Conservation (phyloP, 306 rosid genomes). For the Quillaja saponaria region DNA sequence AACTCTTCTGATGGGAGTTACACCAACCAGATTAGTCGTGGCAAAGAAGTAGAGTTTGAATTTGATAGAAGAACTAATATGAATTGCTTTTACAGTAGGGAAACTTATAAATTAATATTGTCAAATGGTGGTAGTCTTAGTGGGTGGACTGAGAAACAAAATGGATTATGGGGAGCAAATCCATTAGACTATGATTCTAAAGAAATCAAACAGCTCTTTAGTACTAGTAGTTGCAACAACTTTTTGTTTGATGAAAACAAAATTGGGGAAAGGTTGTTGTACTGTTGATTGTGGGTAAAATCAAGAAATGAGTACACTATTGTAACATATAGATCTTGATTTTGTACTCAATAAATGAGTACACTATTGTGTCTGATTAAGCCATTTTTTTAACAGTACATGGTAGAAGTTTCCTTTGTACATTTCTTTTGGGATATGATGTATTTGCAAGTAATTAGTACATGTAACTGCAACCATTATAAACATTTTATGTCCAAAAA, state of each 20-base stretch:
- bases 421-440: no score
- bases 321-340: constrained; percentile 13
- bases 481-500: no score
- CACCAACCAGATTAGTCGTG: constrained; percentile 31
- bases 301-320: constrained; percentile 36
- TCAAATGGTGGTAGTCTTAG: constrained; percentile 23
- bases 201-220: constrained; percentile 66
- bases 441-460: no score
- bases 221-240: constrained; percentile 45
- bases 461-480: no score
- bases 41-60: constrained; percentile 33
- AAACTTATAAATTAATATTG: constrained; percentile 38
- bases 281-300: constrained; percentile 48
- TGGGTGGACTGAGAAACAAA: constrained; percentile 33
- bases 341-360: constrained; percentile 21
- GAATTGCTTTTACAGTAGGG: constrained; percentile 30
- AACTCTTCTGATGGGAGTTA: constrained; percentile 67
- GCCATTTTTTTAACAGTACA: no score
- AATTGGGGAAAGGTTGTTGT: constrained; percentile 53
- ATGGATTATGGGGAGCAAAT: constrained; percentile 46
- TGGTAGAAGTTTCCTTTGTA: no score
- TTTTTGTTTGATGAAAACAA: constrained; percentile 64
- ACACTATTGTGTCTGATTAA: no score
- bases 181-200: constrained; percentile 60
- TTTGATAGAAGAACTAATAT: constrained; percentile 31